These are phyloP conservation scores for Ceriops zippeliana DNA, from an alignment of 345 rosid species.

Conservation along the genomic window DNA sequence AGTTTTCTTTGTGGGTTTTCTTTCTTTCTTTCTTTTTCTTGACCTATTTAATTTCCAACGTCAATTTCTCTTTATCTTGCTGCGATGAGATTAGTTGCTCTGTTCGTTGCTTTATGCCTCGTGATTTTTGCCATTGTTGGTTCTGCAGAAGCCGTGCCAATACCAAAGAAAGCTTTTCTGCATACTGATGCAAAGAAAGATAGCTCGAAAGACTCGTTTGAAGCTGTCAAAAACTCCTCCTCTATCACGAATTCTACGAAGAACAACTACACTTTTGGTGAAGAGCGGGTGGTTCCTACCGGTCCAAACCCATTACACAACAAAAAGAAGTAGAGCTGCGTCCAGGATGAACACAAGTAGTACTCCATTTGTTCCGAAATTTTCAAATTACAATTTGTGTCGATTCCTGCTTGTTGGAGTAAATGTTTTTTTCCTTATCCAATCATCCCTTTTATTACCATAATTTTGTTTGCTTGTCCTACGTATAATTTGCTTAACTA, in stretches of 20 bases:
- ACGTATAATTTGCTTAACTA: neutral
- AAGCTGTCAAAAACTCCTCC: constrained; percentile 1
- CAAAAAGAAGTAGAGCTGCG: constrained; percentile 10
- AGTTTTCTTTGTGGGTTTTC: neutral
- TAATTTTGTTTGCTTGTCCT: neutral
- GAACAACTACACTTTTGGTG: constrained; percentile 11
- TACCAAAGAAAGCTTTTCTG: constrained; percentile 9
- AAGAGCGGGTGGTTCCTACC: constrained; percentile 32
- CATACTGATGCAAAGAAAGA: neutral
- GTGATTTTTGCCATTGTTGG: constrained; percentile 10
- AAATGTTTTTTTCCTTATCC: neutral
- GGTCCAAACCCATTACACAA: constrained; percentile 40
- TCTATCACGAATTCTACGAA: constrained; percentile 5
- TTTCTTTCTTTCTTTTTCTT: too few relatives aligned
- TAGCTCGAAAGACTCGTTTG: constrained; percentile 4
- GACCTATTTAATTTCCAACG: neutral
- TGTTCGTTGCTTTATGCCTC: constrained; percentile 8
- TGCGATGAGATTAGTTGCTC: constrained; percentile 26
- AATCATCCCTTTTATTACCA: neutral
- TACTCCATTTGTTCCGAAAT: neutral
- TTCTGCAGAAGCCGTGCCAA: constrained; percentile 11
- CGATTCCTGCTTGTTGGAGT: neutral
- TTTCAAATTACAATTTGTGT: neutral
- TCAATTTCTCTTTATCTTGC: neutral
- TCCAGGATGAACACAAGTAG: neutral